phyloP scores from a whole-genome alignment of 306 rosid species.

The Lathyrus sativus region DNA sequence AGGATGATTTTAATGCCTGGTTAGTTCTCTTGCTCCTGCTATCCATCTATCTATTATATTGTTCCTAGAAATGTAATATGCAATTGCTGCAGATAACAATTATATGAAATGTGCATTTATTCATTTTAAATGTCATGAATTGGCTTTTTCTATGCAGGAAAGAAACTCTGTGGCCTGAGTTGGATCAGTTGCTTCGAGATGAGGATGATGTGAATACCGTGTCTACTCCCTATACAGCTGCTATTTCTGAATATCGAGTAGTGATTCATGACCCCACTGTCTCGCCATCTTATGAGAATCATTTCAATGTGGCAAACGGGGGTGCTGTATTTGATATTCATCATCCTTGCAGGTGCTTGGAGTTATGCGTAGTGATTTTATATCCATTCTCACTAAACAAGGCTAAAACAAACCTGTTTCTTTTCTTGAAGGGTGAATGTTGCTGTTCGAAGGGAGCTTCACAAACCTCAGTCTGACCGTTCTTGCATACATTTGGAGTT shows the following conservation, averaged over 20 bases:
- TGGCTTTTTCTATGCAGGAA: conserved; percentile 55
- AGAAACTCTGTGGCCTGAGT: conserved; percentile 82
- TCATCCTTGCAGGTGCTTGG: conserved; percentile 81
- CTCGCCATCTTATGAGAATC: conserved; percentile 44
- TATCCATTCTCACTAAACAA: conserved; percentile 28
- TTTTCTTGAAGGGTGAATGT: conserved; percentile 65
- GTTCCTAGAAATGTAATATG: conserved; percentile 13
- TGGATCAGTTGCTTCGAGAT: conserved; percentile 71
- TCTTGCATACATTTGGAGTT: conserved; percentile 92
- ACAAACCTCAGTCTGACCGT: conserved; percentile 76
- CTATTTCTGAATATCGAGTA: conserved; percentile 67
- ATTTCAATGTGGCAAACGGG: conserved; percentile 58
- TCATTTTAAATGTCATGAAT: conserved; percentile 24
- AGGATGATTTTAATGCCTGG: conserved; percentile 91
- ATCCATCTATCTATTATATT: conserved; percentile 10
- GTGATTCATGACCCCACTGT: conserved; percentile 62
- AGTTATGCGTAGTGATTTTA: conserved; percentile 36
- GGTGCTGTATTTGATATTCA: conserved; percentile 68
- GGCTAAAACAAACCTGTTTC: conserved; percentile 26
- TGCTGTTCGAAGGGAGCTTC: conserved; percentile 79
- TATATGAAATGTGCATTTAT: conserved; percentile 31
- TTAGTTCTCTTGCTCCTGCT: conserved; percentile 31
- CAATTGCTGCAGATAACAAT: conserved; percentile 12
- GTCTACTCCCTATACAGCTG: conserved; percentile 83
- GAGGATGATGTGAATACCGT: conserved; percentile 70